These are phyloP conservation scores for Wilhelminamyces savonicus DNA, from an alignment of 805 yeast genomes.

Conservation along the genomic window DNA sequence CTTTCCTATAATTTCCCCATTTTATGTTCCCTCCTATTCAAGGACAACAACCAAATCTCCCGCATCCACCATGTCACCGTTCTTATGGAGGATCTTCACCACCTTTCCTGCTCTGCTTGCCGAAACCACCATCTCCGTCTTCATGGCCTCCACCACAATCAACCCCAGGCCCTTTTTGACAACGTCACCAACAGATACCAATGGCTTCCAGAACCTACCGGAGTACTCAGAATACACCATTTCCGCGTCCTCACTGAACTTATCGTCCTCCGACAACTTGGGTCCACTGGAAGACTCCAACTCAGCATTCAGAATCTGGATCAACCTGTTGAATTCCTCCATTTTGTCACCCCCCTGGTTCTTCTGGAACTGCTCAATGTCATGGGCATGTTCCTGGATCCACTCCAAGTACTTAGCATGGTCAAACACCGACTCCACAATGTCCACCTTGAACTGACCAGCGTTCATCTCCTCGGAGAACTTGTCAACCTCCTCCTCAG, in stretches of 20 bases:
- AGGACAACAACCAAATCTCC: constrained; percentile 91
- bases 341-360: constrained; percentile 74
- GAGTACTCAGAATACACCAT: constrained; percentile 89
- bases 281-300: constrained; percentile 49
- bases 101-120: constrained; percentile 72
- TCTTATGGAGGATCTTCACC: constrained; percentile 62
- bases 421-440: constrained; percentile 75
- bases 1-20: too few species aligned
- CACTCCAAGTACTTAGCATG: constrained; percentile 72
- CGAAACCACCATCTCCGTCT: constrained; percentile 88
- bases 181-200: constrained; percentile 70
- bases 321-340: constrained; percentile 78
- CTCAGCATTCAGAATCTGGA: constrained; percentile 76
- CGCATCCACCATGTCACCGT: constrained; percentile 95
- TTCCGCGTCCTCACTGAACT: constrained; percentile 72
- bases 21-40: too few species aligned
- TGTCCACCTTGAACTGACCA: constrained; percentile 72
- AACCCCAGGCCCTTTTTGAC: constrained; percentile 74
- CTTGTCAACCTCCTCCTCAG: constrained; percentile 73
- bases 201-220: constrained; percentile 95
- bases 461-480: constrained; percentile 68
- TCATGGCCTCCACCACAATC: constrained; percentile 95
- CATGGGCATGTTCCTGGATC: constrained; percentile 65
- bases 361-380: constrained; percentile 63
- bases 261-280: constrained; percentile 40